Evolutionary conservation across 257 asterid genomes (phyloP).

Genomic region (Henckelia pumila): DNA sequence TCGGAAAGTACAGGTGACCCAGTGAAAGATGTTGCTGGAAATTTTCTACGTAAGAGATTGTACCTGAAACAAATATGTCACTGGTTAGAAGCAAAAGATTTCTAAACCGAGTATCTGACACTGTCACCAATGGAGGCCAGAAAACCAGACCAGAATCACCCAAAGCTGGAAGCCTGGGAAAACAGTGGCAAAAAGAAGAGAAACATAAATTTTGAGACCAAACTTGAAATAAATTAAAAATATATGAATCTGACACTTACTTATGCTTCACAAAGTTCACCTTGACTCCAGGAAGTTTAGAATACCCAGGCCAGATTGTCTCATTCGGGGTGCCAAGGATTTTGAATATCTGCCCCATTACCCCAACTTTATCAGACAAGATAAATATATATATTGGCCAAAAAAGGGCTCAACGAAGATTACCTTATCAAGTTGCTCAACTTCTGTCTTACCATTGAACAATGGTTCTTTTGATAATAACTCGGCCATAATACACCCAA

Average conservation of each 20-base stretch:
- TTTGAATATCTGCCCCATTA: constrained; percentile 55
- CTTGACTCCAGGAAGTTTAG: constrained; percentile 78
- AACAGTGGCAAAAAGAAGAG: constrained; percentile 59
- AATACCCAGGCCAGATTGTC: constrained; percentile 84
- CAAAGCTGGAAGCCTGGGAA: constrained; percentile 93
- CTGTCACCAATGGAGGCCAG: constrained; percentile 69
- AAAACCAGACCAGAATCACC: constrained; percentile 90
- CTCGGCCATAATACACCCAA: constrained; percentile 96
- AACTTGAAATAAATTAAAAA: constrained; percentile 10
- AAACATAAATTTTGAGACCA: constrained; percentile 39
- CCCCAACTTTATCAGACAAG: constrained; percentile 13
- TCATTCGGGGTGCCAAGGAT: constrained; percentile 87
- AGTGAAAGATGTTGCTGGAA: constrained; percentile 62
- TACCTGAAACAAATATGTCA: constrained; percentile 58
- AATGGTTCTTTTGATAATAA: constrained; percentile 62
- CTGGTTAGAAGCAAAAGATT: constrained; percentile 46
- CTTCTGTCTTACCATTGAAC: constrained; percentile 72
- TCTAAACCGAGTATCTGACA: constrained; percentile 30
- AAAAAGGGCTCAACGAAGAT: constrained; percentile 1
- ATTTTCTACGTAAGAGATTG: constrained; percentile 58
- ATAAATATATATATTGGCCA: neutral
- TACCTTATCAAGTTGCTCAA: constrained; percentile 86
- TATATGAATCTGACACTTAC: constrained; percentile 52
- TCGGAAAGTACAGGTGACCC: constrained; percentile 81
- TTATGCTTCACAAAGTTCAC: constrained; percentile 75